Evolutionary conservation across 768 basidiomycete species (phyloP).

Genomic region (Boletus barrowsii): DNA sequence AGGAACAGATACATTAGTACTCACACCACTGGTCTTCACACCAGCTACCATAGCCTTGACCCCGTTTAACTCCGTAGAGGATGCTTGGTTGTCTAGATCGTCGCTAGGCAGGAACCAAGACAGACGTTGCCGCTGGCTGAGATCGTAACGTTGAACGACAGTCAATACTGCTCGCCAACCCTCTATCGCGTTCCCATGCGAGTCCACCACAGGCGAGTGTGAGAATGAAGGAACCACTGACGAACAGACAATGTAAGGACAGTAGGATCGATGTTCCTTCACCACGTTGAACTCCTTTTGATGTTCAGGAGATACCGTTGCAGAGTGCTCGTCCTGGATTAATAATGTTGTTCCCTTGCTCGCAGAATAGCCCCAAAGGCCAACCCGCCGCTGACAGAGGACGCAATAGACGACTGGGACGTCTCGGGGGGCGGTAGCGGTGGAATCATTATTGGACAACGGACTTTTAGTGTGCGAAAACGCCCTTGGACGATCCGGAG

Average conservation of each 20-base stretch:
- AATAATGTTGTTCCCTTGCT: conserved; percentile 7
- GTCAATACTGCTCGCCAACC: conserved; percentile 81
- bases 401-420: conserved; percentile 58
- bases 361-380: conserved; percentile 70
- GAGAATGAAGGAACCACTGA: conserved; percentile 60
- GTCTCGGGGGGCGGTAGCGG: conserved; percentile 30
- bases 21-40: conserved; percentile 72
- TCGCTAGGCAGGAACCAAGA: conserved; percentile 27
- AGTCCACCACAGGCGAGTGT: conserved; percentile 13
- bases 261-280: conserved; percentile 81
- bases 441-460: background rate
- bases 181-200: conserved; percentile 43
- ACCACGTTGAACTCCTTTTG: conserved; percentile 65
- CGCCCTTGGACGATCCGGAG: conserved; percentile 12
- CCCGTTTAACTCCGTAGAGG: conserved; percentile 36
- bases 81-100: conserved; percentile 32
- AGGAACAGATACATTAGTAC: conserved; percentile 27
- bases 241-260: conserved; percentile 77
- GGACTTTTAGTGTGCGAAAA: conserved; percentile 8
- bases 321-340: conserved; percentile 10
- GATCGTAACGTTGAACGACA: conserved; percentile 62
- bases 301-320: conserved; percentile 21
- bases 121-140: conserved; percentile 52
- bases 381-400: conserved; percentile 76
- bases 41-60: conserved; percentile 75